phyloP scores from a whole-genome alignment of 2,329 filamentous ascomycete species.

The Daldinia sp. region DNA sequence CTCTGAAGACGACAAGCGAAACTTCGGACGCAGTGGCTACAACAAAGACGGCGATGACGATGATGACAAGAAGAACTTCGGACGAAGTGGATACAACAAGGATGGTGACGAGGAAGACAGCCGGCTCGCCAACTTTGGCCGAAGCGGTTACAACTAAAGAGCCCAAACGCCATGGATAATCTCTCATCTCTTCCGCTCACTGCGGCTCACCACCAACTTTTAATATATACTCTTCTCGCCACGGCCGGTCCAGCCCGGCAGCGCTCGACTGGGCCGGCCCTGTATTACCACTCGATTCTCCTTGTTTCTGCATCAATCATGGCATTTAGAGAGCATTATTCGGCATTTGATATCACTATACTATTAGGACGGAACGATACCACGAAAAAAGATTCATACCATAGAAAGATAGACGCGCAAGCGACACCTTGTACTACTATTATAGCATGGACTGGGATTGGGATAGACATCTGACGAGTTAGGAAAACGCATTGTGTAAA shows the following conservation, averaged over 20 bases:
- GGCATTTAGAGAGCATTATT: conserved; percentile 26
- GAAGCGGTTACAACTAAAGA: conserved; percentile 43
- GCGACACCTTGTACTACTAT: conserved; percentile 34
- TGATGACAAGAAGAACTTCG: conserved; percentile 47
- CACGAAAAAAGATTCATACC: conserved; percentile 31
- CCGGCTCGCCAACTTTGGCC: conserved; percentile 38
- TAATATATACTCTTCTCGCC: conserved; percentile 15
- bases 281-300: conserved; percentile 36
- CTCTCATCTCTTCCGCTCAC: neutral
- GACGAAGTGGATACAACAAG: conserved; percentile 49
- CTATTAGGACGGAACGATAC: conserved; percentile 38
- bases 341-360: conserved; percentile 40
- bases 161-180: neutral
- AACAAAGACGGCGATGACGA: conserved; percentile 55
- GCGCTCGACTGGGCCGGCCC: neutral
- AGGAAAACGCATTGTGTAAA: conserved; percentile 19
- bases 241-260: neutral
- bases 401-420: conserved; percentile 34
- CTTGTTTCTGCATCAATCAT: conserved; percentile 36
- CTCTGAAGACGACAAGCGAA: conserved; percentile 42
- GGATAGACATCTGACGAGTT: conserved; percentile 34
- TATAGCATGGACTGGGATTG: conserved; percentile 16
- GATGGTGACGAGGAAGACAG: conserved; percentile 41
- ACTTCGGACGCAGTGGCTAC: conserved; percentile 58
- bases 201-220: conserved; percentile 3